These are phyloP conservation scores for Aspergillus uvarum DNA, from an alignment of 2,329 filamentous ascomycete species.

Conservation along the genomic window DNA sequence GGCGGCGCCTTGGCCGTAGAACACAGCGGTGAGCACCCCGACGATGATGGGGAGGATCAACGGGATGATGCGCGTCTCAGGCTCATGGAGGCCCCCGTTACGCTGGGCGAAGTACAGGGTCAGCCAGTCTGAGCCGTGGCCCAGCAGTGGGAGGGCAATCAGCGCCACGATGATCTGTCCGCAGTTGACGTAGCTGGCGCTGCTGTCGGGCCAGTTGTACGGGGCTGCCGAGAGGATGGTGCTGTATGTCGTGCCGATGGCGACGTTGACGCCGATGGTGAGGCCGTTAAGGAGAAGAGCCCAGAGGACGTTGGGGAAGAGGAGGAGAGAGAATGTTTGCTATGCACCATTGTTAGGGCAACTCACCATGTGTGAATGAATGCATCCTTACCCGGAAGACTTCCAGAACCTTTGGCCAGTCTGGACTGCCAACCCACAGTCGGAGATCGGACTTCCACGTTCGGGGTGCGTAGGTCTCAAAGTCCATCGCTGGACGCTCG, in stretches of 20 bases:
- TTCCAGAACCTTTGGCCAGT: constrained; percentile 35
- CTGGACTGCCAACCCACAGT: constrained; percentile 40
- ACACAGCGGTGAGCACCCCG: constrained; percentile 38
- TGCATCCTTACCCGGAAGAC: constrained; percentile 19
- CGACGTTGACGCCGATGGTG: constrained; percentile 44
- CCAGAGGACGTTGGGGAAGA: constrained; percentile 48
- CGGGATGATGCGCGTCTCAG: constrained; percentile 40
- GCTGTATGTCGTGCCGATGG: constrained; percentile 46
- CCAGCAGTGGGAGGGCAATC: constrained; percentile 41
- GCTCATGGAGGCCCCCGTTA: constrained; percentile 42
- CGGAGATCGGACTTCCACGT: constrained; percentile 40
- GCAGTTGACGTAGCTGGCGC: constrained; percentile 39
- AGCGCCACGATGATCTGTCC: constrained; percentile 44
- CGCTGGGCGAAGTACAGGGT: constrained; percentile 38
- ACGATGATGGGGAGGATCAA: constrained; percentile 39
- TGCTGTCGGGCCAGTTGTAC: constrained; percentile 41
- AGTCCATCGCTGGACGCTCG: constrained; percentile 34
- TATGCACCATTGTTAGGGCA: constrained; percentile 3
- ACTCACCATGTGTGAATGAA: too few species aligned
- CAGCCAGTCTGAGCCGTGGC: constrained; percentile 40
- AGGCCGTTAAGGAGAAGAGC: constrained; percentile 42
- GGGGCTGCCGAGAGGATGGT: constrained; percentile 35
- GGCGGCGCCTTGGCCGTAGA: constrained; percentile 41
- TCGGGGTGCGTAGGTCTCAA: constrained; percentile 36
- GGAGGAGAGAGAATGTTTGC: constrained; percentile 35